Conservation (phyloP, 2,329 filamentous ascomycete species). For the Talaromyces funiculosus region DNA sequence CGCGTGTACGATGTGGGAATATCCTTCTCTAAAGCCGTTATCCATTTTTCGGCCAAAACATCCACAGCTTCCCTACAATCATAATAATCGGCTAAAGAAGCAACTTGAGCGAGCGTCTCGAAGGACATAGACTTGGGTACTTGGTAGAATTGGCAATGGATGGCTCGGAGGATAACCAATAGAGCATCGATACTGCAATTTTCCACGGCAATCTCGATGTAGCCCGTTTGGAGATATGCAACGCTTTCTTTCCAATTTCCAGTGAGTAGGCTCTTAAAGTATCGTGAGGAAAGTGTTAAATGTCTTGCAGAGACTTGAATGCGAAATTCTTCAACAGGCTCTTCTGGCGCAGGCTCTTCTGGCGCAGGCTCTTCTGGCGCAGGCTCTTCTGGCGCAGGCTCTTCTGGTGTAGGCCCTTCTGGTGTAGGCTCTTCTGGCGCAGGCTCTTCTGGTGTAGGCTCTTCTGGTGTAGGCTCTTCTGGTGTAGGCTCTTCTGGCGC, state of each 20-base stretch:
- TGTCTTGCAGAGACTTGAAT: conserved; percentile 24
- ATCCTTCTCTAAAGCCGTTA: not conserved
- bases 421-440: not conserved
- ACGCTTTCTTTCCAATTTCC: conserved; percentile 19
- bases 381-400: too few species aligned
- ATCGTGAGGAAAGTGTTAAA: conserved; percentile 18
- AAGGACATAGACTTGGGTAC: conserved; percentile 13
- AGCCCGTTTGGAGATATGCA: conserved; percentile 12
- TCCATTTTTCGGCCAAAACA: conserved; percentile 14
- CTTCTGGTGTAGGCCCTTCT: too few species aligned
- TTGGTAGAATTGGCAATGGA: conserved; percentile 18
- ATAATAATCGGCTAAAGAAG: conserved; percentile 20
- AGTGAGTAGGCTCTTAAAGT: conserved; percentile 18
- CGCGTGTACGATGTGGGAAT: not conserved
- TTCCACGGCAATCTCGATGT: conserved; percentile 18
- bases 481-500: too few species aligned
- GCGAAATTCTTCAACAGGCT: not conserved
- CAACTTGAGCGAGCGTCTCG: conserved; percentile 14
- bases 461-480: accelerated
- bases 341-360: too few species aligned
- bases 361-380: accelerated
- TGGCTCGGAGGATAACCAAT: conserved; percentile 20
- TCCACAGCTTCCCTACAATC: conserved; percentile 17
- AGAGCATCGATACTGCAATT: conserved; percentile 22
- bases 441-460: too few species aligned